phyloP scores from a whole-genome alignment of 495 filamentous ascomycete species.

The Corynascus novoguineensis region DNA sequence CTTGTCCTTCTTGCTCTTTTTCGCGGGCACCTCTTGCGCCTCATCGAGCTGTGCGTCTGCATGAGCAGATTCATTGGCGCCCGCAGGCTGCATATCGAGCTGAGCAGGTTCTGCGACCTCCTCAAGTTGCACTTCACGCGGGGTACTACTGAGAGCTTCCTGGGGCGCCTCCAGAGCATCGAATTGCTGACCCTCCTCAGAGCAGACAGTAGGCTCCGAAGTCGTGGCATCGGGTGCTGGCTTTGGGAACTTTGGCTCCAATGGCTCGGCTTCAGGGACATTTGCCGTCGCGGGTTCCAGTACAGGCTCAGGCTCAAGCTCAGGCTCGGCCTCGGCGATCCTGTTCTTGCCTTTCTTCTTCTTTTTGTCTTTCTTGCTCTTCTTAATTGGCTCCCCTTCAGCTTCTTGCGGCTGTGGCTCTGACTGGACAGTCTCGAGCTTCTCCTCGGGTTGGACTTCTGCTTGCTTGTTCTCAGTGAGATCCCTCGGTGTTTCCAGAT shows the following conservation, averaged over 20 bases:
- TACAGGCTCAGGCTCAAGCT: constrained; percentile 20
- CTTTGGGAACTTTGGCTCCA: too few species aligned
- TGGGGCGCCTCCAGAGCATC: neutral
- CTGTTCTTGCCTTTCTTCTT: constrained; percentile 21
- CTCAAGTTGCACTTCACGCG: constrained; percentile 9
- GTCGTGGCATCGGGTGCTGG: too few species aligned
- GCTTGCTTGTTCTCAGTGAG: constrained; percentile 11
- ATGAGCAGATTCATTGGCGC: too few species aligned
- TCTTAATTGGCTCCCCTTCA: neutral
- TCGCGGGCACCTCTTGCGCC: neutral
- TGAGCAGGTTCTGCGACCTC: constrained; percentile 15
- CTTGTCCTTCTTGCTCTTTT: constrained; percentile 16
- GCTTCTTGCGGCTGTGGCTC: neutral
- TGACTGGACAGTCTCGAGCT: neutral
- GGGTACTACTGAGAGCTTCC: constrained; percentile 4
- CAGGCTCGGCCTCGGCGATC: constrained; percentile 19
- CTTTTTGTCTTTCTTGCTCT: constrained; percentile 15
- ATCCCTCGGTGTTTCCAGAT: neutral
- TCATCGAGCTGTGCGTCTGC: constrained; percentile 12
- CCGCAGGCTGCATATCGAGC: neutral
- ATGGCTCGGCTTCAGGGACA: neutral
- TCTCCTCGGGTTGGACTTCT: neutral
- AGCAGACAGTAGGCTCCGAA: neutral
- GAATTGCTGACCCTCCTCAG: neutral
- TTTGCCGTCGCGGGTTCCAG: neutral